Conservation (phyloP, 1,139 yeast species). For the Insectozyma bohioensis region DNA sequence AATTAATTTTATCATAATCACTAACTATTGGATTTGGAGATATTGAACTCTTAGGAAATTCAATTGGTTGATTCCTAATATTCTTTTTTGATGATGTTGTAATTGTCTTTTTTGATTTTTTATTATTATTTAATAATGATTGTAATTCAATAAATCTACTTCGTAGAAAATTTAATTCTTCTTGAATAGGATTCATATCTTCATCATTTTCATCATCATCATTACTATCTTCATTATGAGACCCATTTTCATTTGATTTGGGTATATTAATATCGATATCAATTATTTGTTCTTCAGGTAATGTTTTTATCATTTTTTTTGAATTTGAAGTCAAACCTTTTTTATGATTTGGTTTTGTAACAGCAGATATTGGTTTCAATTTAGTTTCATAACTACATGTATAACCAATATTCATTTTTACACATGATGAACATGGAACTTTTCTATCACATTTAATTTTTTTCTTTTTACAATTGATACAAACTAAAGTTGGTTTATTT, state of each 20-base stretch:
- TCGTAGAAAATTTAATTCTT: slow-evolving; percentile 8
- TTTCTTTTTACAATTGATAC: slow-evolving; percentile 27
- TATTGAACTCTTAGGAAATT: slow-evolving; percentile 12
- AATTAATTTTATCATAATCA: slow-evolving; percentile 26
- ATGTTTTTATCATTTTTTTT: background rate
- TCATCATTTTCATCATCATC: background rate
- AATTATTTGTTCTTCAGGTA: background rate
- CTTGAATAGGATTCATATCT: slow-evolving; percentile 2
- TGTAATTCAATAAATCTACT: slow-evolving; percentile 5
- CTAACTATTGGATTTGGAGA: slow-evolving; percentile 27
- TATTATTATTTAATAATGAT: background rate
- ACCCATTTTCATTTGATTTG: background rate
- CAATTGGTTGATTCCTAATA: slow-evolving; percentile 2
- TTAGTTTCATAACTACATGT: slow-evolving; percentile 23
- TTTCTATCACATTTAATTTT: slow-evolving; percentile 33
- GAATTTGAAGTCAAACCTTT: background rate
- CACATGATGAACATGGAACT: slow-evolving; percentile 29
- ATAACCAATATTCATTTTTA: slow-evolving; percentile 18
- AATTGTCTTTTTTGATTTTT: background rate
- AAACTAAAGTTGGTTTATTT: slow-evolving; percentile 26
- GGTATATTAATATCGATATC: background rate
- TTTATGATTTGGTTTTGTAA: slow-evolving; percentile 18
- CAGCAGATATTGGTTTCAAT: slow-evolving; percentile 17
- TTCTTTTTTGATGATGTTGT: background rate
- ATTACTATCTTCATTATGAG: too few species aligned